Conservation (phyloP, 495 filamentous ascomycete genomes). For the Penicillium longicatenatum region DNA sequence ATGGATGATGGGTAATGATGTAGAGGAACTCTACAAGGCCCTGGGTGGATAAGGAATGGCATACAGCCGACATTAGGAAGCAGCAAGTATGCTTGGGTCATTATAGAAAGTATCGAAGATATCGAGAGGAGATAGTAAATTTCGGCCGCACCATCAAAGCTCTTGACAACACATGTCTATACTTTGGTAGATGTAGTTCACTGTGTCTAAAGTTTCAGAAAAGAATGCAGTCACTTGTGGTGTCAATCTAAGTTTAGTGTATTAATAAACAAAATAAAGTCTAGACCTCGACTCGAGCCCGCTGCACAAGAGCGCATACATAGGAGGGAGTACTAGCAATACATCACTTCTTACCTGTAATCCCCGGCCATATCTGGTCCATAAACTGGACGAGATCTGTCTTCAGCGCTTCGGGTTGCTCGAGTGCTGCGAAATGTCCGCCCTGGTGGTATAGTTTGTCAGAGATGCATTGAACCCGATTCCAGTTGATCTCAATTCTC, state of each 20-base stretch:
- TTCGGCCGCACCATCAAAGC: too few relatives aligned
- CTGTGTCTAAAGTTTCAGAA: too few relatives aligned
- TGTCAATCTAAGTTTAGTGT: too few relatives aligned
- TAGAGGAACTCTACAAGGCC: slow-evolving; percentile 11
- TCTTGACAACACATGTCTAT: not conserved
- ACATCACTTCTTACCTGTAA: not conserved
- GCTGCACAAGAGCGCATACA: not conserved
- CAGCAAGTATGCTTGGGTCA: too few relatives aligned
- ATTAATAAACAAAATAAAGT: not conserved
- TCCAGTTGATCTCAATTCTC: not conserved
- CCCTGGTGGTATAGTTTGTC: slow-evolving; percentile 36
- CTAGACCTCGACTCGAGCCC: not conserved
- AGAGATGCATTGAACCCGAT: not conserved
- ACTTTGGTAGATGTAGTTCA: too few relatives aligned
- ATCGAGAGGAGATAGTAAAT: too few relatives aligned
- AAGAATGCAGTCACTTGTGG: too few relatives aligned
- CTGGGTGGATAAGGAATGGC: slow-evolving; percentile 8
- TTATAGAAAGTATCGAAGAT: not conserved
- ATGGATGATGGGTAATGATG: slow-evolving; percentile 11
- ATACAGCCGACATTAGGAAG: too few relatives aligned
- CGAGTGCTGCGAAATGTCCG: slow-evolving; percentile 65
- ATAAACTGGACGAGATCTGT: slow-evolving; percentile 61
- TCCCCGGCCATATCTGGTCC: slow-evolving; percentile 39
- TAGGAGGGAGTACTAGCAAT: not conserved
- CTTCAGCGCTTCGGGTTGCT: slow-evolving; percentile 55